These are phyloP conservation scores for Apophysomyces ossiformis DNA, from an alignment of 371 early-diverging fungal species.

Conservation along the genomic window DNA sequence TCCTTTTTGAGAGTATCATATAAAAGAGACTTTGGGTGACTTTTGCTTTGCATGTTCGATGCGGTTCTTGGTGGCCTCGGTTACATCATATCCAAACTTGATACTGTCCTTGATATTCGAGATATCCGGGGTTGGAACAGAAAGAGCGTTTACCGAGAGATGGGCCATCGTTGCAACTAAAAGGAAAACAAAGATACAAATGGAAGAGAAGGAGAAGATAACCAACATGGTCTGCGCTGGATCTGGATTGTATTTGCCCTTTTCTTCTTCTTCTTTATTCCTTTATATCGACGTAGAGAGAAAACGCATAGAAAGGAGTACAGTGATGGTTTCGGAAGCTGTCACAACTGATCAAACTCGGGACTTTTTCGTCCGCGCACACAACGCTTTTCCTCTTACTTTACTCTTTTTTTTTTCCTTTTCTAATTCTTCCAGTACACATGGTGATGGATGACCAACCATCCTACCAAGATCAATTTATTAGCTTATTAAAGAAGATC, in stretches of 20 bases:
- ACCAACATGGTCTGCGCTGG: neutral
- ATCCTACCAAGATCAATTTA: conserved; percentile 28
- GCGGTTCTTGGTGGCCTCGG: conserved; percentile 15
- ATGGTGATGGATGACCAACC: neutral
- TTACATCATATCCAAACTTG: conserved; percentile 23
- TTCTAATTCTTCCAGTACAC: neutral
- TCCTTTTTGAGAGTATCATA: neutral
- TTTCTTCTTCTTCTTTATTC: neutral
- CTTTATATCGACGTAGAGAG: neutral
- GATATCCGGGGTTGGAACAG: neutral
- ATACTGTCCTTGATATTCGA: neutral
- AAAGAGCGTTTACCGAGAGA: neutral
- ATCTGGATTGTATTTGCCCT: no score
- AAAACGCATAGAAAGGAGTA: conserved; percentile 3
- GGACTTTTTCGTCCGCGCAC: no score
- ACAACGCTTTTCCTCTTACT: neutral
- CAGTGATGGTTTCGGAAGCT: no score
- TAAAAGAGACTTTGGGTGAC: conserved; percentile 13
- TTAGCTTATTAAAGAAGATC: conserved; percentile 36
- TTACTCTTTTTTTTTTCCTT: conserved; percentile 11
- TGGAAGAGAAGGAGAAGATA: neutral
- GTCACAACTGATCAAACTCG: no score
- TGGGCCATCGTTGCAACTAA: neutral
- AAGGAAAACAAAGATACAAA: neutral
- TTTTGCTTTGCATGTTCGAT: conserved; percentile 16